Base-by-base conservation (phyloP, 352 stramenopile species). In the Globisporangium cederbergense region DNA sequence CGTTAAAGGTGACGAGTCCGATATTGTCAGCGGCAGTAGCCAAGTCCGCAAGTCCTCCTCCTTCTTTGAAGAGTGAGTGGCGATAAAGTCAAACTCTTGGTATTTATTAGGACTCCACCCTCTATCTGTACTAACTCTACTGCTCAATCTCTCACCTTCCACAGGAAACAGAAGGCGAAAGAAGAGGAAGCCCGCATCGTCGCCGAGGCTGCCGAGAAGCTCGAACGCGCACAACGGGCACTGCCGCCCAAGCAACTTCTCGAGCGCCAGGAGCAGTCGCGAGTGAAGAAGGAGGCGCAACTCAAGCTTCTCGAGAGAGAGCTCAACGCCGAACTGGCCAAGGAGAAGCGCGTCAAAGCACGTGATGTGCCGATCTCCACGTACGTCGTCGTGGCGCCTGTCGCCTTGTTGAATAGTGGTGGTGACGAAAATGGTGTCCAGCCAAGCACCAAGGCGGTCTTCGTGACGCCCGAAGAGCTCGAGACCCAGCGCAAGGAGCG, bases 321-420 rank as follows among this genome's bases (percentile, higher is more conserved):
- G 50, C 57, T 72, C 38, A 62, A 74, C 6, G 75, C 64, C 4
- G 77, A 88, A 32, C 50, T 80, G 14, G 58, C 67, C 4, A 65
- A 72, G 22, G 58, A 74, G 2, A 83, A 82, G 60, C 75, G 70
- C 32, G 73, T 77, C 5, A 78, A 75, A 16, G 79, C 83, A 0
- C 72, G 79, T 0, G 75, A 88, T 0, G 75, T 89, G 4, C 83
- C 83, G 18, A 20, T 74, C 14, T 74, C 77, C 4, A 90, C 81
- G 4, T 89, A 90, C n/a, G 46, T 80, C 18, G 62, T 71, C 0
- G 50, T 43, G 0, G 18, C 7, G 7, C 54, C 67, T 46, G 50
- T 66, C 36, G 28, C n/a, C 3, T 25, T 36, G 16, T 40, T 56
- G 57, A 40, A 7, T 55, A 25, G 22, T n/a, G 76, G 78, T 20